A percentile compares a stretch with the other conserved stretches of the same genome.
These are phyloP conservation scores for Epicoccum sorghinum DNA, from an alignment of 2,329 filamentous ascomycete genomes.

Conservation along the genomic window DNA sequence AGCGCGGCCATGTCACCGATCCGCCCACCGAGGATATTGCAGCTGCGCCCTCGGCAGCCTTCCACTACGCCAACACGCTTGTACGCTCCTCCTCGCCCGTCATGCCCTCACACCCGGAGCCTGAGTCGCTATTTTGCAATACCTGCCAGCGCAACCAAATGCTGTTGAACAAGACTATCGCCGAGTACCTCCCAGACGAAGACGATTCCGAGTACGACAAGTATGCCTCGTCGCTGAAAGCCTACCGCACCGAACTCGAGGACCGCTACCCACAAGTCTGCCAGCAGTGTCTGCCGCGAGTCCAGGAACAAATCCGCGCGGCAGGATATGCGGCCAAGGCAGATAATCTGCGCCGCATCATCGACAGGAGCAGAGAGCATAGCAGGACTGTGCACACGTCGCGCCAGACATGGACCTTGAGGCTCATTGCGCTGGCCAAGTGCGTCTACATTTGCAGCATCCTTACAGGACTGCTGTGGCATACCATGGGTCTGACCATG, in stretches of 20 bases:
- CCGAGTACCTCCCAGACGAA: constrained; percentile 75
- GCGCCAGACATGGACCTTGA: constrained; percentile 54
- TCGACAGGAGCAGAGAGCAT: constrained; percentile 62
- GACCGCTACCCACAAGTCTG: constrained; percentile 89
- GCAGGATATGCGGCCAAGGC: constrained; percentile 82
- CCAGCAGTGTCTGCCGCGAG: constrained; percentile 75
- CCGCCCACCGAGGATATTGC: constrained; percentile 66
- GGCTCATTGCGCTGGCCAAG: constrained; percentile 53
- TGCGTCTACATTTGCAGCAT: constrained; percentile 49
- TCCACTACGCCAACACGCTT: constrained; percentile 32
- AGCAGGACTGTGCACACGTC: constrained; percentile 28
- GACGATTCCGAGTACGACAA: constrained; percentile 71
- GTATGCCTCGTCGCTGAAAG: constrained; percentile 71
- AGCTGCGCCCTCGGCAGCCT: constrained; percentile 23
- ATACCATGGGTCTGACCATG: constrained; percentile 34
- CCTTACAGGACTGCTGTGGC: constrained; percentile 45
- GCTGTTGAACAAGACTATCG: constrained; percentile 74
- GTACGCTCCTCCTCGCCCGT: constrained; percentile 35
- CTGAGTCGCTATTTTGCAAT: constrained; percentile 67
- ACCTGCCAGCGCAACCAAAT: constrained; percentile 90
- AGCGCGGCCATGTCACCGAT: constrained; percentile 90
- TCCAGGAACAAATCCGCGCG: constrained; percentile 70
- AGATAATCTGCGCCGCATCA: constrained; percentile 77
- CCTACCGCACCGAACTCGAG: constrained; percentile 76
- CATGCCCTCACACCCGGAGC: constrained; percentile 20